These are phyloP conservation scores for Malbranchea zuffiana DNA, from an alignment of 2,329 filamentous ascomycete genomes.

Conservation along the genomic window DNA sequence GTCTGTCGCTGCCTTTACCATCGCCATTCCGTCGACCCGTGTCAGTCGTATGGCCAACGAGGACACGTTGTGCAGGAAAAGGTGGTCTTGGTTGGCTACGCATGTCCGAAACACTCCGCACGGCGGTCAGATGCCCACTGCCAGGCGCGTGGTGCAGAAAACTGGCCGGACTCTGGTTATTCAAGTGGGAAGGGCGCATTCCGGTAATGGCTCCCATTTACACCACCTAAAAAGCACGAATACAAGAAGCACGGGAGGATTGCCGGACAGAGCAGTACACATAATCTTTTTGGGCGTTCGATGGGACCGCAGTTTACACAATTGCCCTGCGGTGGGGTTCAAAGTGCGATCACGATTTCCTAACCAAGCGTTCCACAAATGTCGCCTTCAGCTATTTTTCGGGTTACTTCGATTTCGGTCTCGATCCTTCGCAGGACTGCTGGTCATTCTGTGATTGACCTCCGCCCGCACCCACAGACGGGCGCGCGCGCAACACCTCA, in stretches of 20 bases:
- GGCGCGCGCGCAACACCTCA: too few relatives aligned
- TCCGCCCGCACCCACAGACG: too few relatives aligned
- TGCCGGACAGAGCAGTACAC: background rate
- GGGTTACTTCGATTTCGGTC: too few relatives aligned
- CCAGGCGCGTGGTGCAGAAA: conserved; percentile 2
- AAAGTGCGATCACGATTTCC: background rate
- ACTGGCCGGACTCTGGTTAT: conserved; percentile 26
- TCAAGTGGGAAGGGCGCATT: conserved; percentile 20
- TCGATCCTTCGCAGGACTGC: too few relatives aligned
- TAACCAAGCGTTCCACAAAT: background rate
- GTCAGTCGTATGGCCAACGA: conserved; percentile 60
- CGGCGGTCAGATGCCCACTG: conserved; percentile 10
- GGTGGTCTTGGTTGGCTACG: conserved; percentile 72
- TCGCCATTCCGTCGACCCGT: conserved; percentile 75
- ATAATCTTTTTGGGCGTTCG: background rate
- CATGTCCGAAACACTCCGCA: conserved; percentile 49
- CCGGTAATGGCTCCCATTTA: conserved; percentile 11
- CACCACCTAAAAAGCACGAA: background rate
- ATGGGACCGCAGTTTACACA: background rate
- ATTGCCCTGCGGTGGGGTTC: background rate
- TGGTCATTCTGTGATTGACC: too few relatives aligned
- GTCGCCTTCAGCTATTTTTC: too few relatives aligned
- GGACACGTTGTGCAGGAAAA: conserved; percentile 63
- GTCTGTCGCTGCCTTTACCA: conserved; percentile 83
- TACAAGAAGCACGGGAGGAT: background rate